phyloP scores from a whole-genome alignment of 805 yeast species.

The Zygosaccharomyces bailii region DNA sequence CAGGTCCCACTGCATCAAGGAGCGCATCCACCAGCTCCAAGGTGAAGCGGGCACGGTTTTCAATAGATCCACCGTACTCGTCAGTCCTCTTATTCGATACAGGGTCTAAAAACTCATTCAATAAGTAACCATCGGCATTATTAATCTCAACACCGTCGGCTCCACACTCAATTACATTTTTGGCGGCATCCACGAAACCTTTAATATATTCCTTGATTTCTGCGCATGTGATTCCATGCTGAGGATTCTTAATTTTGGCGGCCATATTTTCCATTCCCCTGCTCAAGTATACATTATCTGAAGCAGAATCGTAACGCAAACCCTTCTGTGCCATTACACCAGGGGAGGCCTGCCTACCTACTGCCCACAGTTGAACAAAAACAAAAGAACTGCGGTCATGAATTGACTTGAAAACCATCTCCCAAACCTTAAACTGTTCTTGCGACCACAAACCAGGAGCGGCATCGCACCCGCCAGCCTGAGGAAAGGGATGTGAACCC shows the following conservation, averaged over 20 bases:
- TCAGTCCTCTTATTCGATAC: constrained; percentile 46
- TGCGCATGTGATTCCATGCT: constrained; percentile 34
- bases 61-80: constrained; percentile 53
- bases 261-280: constrained; percentile 32
- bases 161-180: constrained; percentile 37
- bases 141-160: constrained; percentile 67
- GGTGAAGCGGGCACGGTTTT: constrained; percentile 45
- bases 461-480: constrained; percentile 41
- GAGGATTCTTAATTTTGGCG: constrained; percentile 27
- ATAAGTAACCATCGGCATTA: constrained; percentile 62
- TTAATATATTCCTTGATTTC: constrained; percentile 41
- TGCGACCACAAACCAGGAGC: constrained; percentile 53
- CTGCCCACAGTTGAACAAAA: constrained; percentile 51
- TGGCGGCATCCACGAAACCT: constrained; percentile 47
- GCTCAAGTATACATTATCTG: neutral
- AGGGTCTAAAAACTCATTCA: constrained; percentile 54
- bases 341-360: constrained; percentile 42
- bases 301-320: constrained; percentile 29
- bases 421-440: constrained; percentile 49
- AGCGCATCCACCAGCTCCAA: constrained; percentile 51
- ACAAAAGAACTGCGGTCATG: constrained; percentile 49
- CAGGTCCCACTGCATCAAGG: constrained; percentile 51
- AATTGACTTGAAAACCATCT: constrained; percentile 44
- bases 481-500: constrained; percentile 49
- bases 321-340: constrained; percentile 23